A percentile compares a stretch with the other conserved stretches of the same genome.
Conservation (phyloP, 2,329 filamentous ascomycete species). For the Sporothrix pallida region DNA sequence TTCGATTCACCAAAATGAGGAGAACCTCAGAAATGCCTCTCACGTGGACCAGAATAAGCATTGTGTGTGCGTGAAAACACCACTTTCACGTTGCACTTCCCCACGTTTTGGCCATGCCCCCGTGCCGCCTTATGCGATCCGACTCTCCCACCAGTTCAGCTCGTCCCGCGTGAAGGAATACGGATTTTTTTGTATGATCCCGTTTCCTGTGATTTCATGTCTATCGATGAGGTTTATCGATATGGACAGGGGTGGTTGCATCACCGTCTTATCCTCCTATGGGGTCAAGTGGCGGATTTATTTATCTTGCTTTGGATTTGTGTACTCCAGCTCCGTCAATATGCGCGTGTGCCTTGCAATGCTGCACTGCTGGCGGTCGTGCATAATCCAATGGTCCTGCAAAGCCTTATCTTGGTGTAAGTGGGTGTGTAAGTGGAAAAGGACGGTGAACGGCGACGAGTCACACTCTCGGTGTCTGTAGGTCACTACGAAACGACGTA, state of each 20-base stretch:
- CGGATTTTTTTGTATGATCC: neutral
- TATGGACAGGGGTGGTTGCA: neutral
- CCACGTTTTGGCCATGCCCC: slow-evolving; percentile 10
- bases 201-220: slow-evolving; percentile 11
- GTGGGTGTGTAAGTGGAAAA: slow-evolving; percentile 23
- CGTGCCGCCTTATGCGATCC: neutral
- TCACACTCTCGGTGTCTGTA: neutral
- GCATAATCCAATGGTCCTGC: slow-evolving; percentile 34
- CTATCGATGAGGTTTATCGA: too few species aligned
- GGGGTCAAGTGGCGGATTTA: neutral
- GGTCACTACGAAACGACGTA: neutral
- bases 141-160: neutral
- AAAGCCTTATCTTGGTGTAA: slow-evolving; percentile 34
- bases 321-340: neutral
- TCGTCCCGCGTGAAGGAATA: neutral
- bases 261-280: neutral
- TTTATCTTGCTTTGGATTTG: neutral
- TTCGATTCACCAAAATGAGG: neutral
- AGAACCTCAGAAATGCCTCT: slow-evolving; percentile 7
- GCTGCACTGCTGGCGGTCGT: neutral
- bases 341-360: neutral
- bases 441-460: slow-evolving; percentile 13
- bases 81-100: neutral
- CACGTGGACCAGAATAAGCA: slow-evolving; percentile 1
- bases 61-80: neutral